Base-by-base conservation (phyloP, 1,139 yeast species). In the Geotrichum candidum region DNA sequence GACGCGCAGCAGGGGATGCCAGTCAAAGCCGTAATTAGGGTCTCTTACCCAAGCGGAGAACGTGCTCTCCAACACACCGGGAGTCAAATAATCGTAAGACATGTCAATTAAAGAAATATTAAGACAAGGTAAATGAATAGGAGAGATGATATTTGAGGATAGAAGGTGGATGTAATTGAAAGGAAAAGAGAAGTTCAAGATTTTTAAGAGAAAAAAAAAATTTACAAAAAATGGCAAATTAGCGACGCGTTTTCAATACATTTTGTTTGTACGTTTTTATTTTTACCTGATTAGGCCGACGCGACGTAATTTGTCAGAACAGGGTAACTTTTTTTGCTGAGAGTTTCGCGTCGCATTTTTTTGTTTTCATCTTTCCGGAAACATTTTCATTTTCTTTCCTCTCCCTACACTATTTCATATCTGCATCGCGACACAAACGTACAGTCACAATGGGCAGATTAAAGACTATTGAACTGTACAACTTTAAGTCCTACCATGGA, bases 401-500 rank as follows among this genome's bases (percentile, higher is more conserved):
- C 45, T 35, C 29, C 51, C 48, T 33, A 23, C 9, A 25, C 46
- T 3, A 3, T 35, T 35, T 15, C 31, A 54, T 15, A 35, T n/a
- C 13, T 11, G 50, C 58, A 54, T 15, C 50, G 51, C 56, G 31
- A 41, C 41, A 2, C 25, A 53, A 15, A 29, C 11, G 33, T 35
- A 52, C 38, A 31, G 15, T 18, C 41, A 51, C 50, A 31, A 72
- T 72, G 73, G 74, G 74, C 18, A 63, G 70, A 38, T 64, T 72
- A 25, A 64, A 65, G 60, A 63, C 72, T n/a, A 71, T 72, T 57
- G 74, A 71, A 72, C 78, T 94, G 50, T 79, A 82, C 74, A 90
- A 95, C 75, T 94, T 94, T 83, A 94, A 94, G 76, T 91, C 98
- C 2, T 94, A 94, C 72, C 80, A 83, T 63, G 98, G 96, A 0